Evolutionary conservation across 2,329 filamentous ascomycete species (phyloP).

Genomic region (Aspergillus caelatus): DNA sequence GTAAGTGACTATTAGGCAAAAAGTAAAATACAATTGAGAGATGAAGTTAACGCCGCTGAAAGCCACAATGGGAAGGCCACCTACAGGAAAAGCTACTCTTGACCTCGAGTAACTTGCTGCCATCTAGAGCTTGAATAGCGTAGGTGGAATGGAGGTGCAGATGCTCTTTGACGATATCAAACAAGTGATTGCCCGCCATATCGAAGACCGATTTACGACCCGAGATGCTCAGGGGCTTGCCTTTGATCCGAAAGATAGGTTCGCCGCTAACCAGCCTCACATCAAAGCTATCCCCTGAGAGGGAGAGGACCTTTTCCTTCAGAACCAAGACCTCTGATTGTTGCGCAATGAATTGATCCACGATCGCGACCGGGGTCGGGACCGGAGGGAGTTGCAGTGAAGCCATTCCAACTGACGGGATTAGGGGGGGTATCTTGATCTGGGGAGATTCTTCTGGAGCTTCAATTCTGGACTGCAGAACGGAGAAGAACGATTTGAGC

Average conservation of each 20-base stretch:
- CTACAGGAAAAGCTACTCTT: neutral
- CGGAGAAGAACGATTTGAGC: neutral
- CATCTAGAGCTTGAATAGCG: neutral
- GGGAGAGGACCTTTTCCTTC: neutral
- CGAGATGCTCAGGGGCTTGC: constrained; percentile 8
- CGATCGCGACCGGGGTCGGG: neutral
- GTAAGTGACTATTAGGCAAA: neutral
- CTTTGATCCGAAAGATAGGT: neutral
- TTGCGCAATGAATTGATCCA: neutral
- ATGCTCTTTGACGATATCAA: constrained; percentile 28
- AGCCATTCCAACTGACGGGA: neutral
- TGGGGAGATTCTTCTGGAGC: neutral
- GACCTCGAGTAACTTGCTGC: neutral
- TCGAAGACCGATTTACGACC: constrained; percentile 28
- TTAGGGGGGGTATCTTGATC: neutral
- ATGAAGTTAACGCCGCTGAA: neutral
- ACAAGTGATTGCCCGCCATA: constrained; percentile 22
- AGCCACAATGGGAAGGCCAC: neutral
- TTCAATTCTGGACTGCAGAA: neutral
- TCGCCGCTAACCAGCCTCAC: neutral
- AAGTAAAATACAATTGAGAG: neutral
- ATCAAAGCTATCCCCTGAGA: neutral
- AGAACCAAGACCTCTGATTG: neutral
- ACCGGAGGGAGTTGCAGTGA: neutral
- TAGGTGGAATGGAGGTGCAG: constrained; percentile 20